Evolutionary conservation across 495 filamentous ascomycete species (phyloP).

Genomic region (Extremus antarcticus): DNA sequence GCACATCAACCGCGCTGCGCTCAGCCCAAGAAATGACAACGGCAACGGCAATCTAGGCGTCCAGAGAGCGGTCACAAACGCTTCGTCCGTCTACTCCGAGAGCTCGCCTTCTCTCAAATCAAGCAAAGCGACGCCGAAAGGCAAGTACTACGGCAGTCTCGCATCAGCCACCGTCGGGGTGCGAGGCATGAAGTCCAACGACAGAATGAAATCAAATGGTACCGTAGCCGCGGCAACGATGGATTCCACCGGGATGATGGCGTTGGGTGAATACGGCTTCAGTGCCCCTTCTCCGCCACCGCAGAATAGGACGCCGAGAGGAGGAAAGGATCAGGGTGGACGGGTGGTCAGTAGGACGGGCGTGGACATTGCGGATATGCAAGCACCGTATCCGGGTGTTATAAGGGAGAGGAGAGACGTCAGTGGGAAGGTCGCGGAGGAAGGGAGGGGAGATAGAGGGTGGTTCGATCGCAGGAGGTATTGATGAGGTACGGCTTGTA

Average conservation of each 20-base stretch:
- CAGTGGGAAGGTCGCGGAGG: conserved; percentile 77
- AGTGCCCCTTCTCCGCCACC: conserved; percentile 1
- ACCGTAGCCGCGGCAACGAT: conserved; percentile 2
- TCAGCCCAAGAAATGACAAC: not conserved
- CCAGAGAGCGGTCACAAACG: not conserved
- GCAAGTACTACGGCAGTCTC: conserved; percentile 33
- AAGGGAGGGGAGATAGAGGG: conserved; percentile 52
- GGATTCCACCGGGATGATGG: conserved; percentile 10
- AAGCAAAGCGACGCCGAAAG: conserved; percentile 23
- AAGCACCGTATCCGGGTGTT: conserved; percentile 33
- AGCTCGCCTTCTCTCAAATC: not conserved
- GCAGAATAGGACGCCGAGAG: conserved; percentile 2
- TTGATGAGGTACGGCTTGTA: not conserved
- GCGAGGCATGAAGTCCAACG: conserved; percentile 2
- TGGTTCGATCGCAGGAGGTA: conserved; percentile 29
- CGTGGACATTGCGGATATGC: conserved; percentile 43
- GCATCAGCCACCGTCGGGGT: conserved; percentile 28
- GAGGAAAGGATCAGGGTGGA: conserved; percentile 1
- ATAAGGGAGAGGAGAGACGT: conserved; percentile 50
- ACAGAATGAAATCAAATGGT: conserved; percentile 4
- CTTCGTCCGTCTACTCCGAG: not conserved
- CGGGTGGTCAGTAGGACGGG: conserved; percentile 23
- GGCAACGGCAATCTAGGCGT: conserved; percentile 6
- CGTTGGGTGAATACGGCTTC: not conserved
- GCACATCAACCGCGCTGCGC: not conserved